Evolutionary conservation across 371 early-diverging fungal genomes (phyloP).

Genomic region (Quaeritorhiza haematococci): DNA sequence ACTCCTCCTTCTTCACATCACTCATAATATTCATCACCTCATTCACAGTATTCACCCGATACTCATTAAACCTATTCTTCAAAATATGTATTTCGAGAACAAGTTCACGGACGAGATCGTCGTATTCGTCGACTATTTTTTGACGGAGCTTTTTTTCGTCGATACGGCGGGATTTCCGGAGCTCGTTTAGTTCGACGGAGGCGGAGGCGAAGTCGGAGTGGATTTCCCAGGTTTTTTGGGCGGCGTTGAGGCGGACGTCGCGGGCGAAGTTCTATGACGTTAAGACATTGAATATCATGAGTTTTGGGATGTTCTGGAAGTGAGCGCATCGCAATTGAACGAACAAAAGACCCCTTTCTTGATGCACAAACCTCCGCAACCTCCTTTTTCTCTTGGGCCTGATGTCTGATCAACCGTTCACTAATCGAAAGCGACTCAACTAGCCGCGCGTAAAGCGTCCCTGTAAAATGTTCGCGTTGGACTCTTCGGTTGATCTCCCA

Average conservation of each 20-base stretch:
- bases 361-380: constrained; percentile 22
- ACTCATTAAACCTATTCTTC: constrained; percentile 45
- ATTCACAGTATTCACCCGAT: constrained; percentile 42
- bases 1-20: constrained; percentile 51
- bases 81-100: constrained; percentile 45
- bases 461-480: constrained; percentile 40
- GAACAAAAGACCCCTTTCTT: constrained; percentile 1
- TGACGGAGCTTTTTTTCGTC: constrained; percentile 43
- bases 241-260: constrained; percentile 38
- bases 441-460: constrained; percentile 27
- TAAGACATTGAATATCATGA: constrained; percentile 5
- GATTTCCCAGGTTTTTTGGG: constrained; percentile 28
- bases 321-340: neutral
- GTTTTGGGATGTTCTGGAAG: constrained; percentile 2
- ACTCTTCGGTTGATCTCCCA: constrained; percentile 31
- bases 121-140: constrained; percentile 47
- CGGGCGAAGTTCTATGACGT: constrained; percentile 24
- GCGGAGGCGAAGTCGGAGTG: constrained; percentile 32
- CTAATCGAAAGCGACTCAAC: constrained; percentile 27
- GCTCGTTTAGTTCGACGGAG: constrained; percentile 40
- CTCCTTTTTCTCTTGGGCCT: constrained; percentile 37
- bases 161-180: constrained; percentile 33
- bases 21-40: constrained; percentile 44
- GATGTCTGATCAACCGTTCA: constrained; percentile 29
- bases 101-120: constrained; percentile 46